Evolutionary conservation across 2,329 filamentous ascomycete species (phyloP), one percentile per base, ranked within the genome.

Genomic region (Fusarium pseudocircinatum): DNA sequence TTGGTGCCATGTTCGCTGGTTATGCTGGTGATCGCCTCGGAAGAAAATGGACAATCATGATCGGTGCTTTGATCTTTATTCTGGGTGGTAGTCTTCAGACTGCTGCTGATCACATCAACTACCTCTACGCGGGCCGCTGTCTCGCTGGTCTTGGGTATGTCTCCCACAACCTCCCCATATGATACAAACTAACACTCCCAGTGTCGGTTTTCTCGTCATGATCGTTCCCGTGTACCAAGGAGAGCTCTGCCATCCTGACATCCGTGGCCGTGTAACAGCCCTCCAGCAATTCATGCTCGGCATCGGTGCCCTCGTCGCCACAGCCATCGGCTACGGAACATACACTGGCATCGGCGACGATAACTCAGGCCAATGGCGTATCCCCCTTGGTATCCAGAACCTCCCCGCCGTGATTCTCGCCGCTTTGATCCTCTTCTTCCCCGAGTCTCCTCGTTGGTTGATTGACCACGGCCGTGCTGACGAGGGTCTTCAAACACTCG

Each of bases 201-300:
- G 84, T 26, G 69, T 75, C 13, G 73, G 71, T 2, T 68, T 71
- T 20, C 49, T 76, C 24, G 70, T 71, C 56, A 75, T 75, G 74
- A 75, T 75, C 4, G 79, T 82, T 62, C 81, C 93, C 6, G 82
- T 95, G 0, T 95, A 94, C 78, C 93, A 95, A 79, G 92, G 92
- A 30, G 93, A 96, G 77, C 86, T 95, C 43, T 90, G 91, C 7
- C 93, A 95, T 79, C 93, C 93, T 8, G 88, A 87, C 62, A 95
- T 95, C 76, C 90, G 93, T 79, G 93, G 93, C 28, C 85, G 89
- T 67, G 87, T 95, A 32, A 94, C 92, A 5, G 88, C 89, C 30
- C 84, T 95, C 13, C 93, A 95, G 79, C 93, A 95, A 77, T 94
- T 95, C 78, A 95, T 95, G 92, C 81, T 95, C 53, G 93, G 92